These are phyloP conservation scores for Pestalotiopsis sp. DNA, from an alignment of 2,329 filamentous ascomycete genomes.

Conservation along the genomic window DNA sequence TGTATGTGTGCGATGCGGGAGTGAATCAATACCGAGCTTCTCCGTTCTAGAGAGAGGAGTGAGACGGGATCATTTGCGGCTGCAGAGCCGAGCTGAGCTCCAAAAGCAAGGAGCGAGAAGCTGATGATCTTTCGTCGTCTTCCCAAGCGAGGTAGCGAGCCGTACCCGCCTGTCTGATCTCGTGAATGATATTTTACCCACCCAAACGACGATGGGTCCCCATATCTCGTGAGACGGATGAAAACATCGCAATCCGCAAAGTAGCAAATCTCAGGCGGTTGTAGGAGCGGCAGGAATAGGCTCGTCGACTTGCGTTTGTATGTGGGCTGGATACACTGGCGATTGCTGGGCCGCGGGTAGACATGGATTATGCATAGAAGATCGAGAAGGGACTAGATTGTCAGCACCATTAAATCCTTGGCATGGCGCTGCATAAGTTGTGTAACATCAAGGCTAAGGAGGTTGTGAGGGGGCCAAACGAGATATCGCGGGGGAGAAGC, in stretches of 20 bases:
- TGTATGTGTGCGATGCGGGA: not conserved
- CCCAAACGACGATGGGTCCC: not conserved
- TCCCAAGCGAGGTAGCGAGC: not conserved
- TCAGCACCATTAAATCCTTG: not conserved
- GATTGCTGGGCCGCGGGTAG: not conserved
- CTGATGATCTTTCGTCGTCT: not conserved
- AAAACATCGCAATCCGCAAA: not conserved
- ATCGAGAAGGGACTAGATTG: slow-evolving; percentile 7
- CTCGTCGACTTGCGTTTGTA: not conserved
- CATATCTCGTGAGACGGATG: not conserved
- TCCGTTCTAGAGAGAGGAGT: not conserved
- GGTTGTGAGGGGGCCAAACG: not conserved
- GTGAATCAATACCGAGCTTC: not conserved
- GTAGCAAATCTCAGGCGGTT: not conserved
- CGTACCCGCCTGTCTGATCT: not conserved
- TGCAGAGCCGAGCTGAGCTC: not conserved
- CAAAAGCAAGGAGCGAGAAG: not conserved
- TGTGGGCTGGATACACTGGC: not conserved
- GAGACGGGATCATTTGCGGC: not conserved
- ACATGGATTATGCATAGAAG: slow-evolving; percentile 7
- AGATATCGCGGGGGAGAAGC: not conserved
- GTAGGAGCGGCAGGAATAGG: not conserved
- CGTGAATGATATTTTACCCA: not conserved
- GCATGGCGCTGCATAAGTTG: not conserved
- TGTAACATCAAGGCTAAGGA: slow-evolving; percentile 4